Evolutionary conservation across 352 stramenopile genomes (phyloP), one percentile per base, ranked within the genome.

Genomic region (Pythium graminicola): DNA sequence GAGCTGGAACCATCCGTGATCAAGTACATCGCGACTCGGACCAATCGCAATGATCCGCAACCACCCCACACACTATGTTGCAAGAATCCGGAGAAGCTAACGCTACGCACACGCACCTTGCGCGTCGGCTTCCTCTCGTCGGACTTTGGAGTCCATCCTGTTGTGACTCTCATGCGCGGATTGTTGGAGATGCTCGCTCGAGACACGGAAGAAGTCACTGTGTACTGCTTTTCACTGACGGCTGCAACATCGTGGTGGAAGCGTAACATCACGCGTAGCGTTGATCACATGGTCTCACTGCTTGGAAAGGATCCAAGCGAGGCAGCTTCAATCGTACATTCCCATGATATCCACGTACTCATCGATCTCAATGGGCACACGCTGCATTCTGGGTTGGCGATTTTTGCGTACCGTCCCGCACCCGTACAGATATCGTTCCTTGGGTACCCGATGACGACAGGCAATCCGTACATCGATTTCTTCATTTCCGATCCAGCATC

Each of bases 341-440:
- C 47, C 2, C 67, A 80, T 45, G 44, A 64, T 14, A 76, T 95
- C 47, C 73, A 93, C 58, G 65, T 95, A 6, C 64, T 95, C 19
- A 54, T 95, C 27, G 85, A 95, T 48, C 58, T 95, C 24, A 92
- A 93, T 41, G 85, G 82, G 36, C 79, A 93, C 67, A 95, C 85
- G 22, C 64, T 95, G 3, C 69, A 86, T 50, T 86, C 72, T 3
- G 81, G 82, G 0, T 72, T 95, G 6, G 43, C 38, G 1, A 78
- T 95, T 38, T 76, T 93, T 38, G 59, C 62, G 7, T 65, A 87
- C 32, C 71, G 74, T 1, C 80, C 80, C 6, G 66, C 81, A 0
- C 84, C 76, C 0, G 66, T 93, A 45, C 81, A 91, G 53, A 63
- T 86, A 1, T 63, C 73, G 19, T 95, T 85, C 54, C 62, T 91